Evolutionary conservation across 2,329 filamentous ascomycete species (phyloP).

Genomic region (Cryoendolithus antarcticus): DNA sequence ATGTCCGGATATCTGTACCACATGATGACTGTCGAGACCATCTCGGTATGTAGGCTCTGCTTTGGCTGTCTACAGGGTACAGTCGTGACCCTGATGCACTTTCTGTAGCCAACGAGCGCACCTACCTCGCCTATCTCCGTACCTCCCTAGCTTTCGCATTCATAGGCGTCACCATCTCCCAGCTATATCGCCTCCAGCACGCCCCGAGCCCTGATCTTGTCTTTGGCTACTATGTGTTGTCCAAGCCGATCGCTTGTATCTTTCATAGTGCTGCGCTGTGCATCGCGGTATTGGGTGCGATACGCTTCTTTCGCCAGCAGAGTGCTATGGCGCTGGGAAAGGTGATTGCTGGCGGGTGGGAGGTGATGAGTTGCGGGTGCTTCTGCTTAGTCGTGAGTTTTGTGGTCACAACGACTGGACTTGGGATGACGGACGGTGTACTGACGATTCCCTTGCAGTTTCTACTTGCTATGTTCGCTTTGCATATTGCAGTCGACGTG

Average conservation of each 20-base stretch:
- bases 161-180: conserved; percentile 51
- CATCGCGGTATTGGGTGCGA: conserved; percentile 41
- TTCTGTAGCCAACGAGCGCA: conserved; percentile 55
- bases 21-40: conserved; percentile 42
- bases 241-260: conserved; percentile 44
- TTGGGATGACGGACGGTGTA: conserved; percentile 5
- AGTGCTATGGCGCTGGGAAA: conserved; percentile 46
- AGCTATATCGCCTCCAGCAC: conserved; percentile 53
- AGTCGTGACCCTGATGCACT: conserved; percentile 1
- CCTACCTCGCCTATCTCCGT: conserved; percentile 60
- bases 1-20: conserved; percentile 40
- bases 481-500: too few relatives aligned
- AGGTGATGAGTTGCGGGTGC: conserved; percentile 38
- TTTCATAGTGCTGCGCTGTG: conserved; percentile 38
- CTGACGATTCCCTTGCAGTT: too few relatives aligned
- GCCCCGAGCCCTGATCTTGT: conserved; percentile 28
- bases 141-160: conserved; percentile 57
- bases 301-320: conserved; percentile 50
- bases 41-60: conserved; percentile 32
- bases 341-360: conserved; percentile 46
- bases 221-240: conserved; percentile 49
- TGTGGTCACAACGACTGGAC: too few relatives aligned
- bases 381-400: conserved; percentile 36
- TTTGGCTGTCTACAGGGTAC: conserved; percentile 1
- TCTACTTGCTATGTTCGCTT: too few relatives aligned